phyloP scores from a whole-genome alignment of 164 flowering plant species.

The Amborella trichopoda region DNA sequence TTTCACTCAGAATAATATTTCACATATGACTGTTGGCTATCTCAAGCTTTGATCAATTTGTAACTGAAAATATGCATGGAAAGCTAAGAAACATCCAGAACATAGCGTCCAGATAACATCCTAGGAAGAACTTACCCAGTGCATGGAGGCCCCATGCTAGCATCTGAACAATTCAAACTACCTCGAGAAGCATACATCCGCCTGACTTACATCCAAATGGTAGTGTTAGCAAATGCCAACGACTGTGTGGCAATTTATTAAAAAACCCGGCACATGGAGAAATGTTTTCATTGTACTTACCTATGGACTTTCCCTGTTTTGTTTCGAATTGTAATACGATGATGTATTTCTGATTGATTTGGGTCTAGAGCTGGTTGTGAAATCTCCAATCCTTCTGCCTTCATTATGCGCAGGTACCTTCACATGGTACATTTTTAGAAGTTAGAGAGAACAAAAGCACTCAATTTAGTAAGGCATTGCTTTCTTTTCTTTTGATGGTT shows the following conservation, averaged over 20 bases:
- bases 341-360: slow-evolving; percentile 78
- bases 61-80: background rate
- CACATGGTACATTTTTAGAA: too few relatives aligned
- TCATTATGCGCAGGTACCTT: slow-evolving; percentile 77
- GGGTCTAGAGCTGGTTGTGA: slow-evolving; percentile 97
- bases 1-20: too few relatives aligned
- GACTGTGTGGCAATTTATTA: background rate
- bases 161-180: slow-evolving; percentile 47
- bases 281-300: slow-evolving; percentile 21
- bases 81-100: background rate
- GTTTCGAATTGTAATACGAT: slow-evolving; percentile 65
- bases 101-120: background rate
- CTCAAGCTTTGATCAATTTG: background rate
- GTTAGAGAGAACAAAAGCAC: too few relatives aligned
- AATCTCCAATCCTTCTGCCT: slow-evolving; percentile 75
- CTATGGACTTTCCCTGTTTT: slow-evolving; percentile 53
- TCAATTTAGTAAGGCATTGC: too few relatives aligned
- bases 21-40: background rate
- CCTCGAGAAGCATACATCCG: slow-evolving; percentile 73
- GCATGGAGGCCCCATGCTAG: slow-evolving; percentile 87
- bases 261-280: background rate
- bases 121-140: slow-evolving; percentile 43
- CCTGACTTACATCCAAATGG: slow-evolving; percentile 28
- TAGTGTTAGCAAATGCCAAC: background rate
- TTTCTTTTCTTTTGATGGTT: too few relatives aligned